Evolutionary conservation across 2,329 filamentous ascomycete species (phyloP), one percentile per base, ranked within the genome.

Genomic region (Penicillium sp.): DNA sequence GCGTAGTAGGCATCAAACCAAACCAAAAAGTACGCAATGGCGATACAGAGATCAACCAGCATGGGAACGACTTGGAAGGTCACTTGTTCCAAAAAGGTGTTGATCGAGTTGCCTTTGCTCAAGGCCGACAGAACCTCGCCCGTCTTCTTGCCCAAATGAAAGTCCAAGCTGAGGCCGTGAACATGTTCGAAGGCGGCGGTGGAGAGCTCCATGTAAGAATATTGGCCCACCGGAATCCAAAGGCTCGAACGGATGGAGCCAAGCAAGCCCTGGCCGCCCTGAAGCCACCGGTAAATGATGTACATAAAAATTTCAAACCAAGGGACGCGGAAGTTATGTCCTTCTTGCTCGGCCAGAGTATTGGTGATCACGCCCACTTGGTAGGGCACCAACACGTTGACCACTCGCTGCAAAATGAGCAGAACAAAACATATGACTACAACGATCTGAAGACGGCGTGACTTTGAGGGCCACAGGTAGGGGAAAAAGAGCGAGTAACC

Each of bases 181-280:
- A 98, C 92, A 61, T 98, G 92, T 67, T 96, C 90, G 60, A 98
- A 98, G 8, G 90, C 87, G 11, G 92, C 89, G 2, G 92, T 92
- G 4, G 89, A 95, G 41, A 98, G 75, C 48, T 92, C 87, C 57
- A 87, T 83, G 66, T 95, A 98, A 0, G 90, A 95, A 63, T 96
- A 95, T 62, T 98, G 92, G 23, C 89, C 87, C 40, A 98, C 88
- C 0, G 92, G 90, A 34, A 98, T 92, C 92, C 92, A 98, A 22
- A 98, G 72, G 23, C 87, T 79, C 14, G 86, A 84, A 47, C 92
- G 78, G 22, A 85, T 56, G 1, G 87, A 90, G 6, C 88, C 88
- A 22, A 98, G 75, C 31, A 96, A 70, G 13, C 92, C 92, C 42
- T 90, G 92, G 35, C 79, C 82, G 2, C 92, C 92, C 64, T 96